Evolutionary conservation across 2,329 filamentous ascomycete species (phyloP).

Genomic region (Cordyceps pruinosa): DNA sequence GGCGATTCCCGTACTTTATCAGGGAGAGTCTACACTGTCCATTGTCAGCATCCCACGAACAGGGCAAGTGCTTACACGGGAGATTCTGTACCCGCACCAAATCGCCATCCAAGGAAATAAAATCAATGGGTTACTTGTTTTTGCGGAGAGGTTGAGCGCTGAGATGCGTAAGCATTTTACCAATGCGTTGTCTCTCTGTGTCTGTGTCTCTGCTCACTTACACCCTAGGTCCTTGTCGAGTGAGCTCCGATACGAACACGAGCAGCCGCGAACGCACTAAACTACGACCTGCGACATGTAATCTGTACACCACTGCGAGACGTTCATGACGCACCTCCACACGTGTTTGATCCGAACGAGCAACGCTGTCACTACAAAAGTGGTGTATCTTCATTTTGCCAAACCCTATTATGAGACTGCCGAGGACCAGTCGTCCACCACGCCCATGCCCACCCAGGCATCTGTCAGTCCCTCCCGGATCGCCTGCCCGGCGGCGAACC

Average conservation of each 20-base stretch:
- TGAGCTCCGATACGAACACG: no score
- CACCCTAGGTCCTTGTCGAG: no score
- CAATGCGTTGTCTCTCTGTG: no score
- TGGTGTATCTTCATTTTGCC: not conserved
- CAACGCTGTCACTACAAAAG: not conserved
- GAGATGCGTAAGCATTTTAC: constrained; percentile 17
- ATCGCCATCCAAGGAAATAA: not conserved
- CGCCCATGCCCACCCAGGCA: not conserved
- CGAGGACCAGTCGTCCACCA: not conserved
- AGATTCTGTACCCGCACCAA: not conserved
- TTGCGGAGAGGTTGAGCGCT: constrained; percentile 19
- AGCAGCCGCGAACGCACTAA: not conserved
- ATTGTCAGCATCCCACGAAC: not conserved
- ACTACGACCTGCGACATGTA: not conserved
- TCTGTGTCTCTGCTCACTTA: no score
- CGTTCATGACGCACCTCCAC: no score
- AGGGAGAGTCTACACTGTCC: not conserved
- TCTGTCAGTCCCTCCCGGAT: not conserved
- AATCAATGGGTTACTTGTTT: not conserved
- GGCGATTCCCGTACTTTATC: not conserved
- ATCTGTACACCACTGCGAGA: not conserved
- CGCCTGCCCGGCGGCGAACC: constrained; percentile 23
- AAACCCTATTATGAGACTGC: not conserved
- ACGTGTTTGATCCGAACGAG: no score
- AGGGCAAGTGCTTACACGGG: not conserved